Evolutionary conservation across 2,329 filamentous ascomycete species (phyloP), one percentile per base, ranked within the genome.

Genomic region (Capronia coronata): DNA sequence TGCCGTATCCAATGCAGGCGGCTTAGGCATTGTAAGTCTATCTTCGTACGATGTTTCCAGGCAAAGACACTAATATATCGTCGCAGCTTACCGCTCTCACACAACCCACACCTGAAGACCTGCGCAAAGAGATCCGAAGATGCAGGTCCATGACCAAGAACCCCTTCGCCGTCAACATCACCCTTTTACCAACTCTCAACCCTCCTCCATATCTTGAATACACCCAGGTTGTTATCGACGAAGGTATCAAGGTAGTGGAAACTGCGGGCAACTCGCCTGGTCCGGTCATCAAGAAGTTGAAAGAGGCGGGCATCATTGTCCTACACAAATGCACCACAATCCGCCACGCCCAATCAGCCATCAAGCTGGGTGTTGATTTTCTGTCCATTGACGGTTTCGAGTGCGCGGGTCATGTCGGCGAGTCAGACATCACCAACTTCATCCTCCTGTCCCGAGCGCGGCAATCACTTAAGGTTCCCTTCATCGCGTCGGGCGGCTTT

Each of bases 261-360:
- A 95, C 89, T 2, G 89, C 89, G 1, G 89, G 89, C 46, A 94
- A 94, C 74, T 83, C 77, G 62, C 93, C 93, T 0, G 93, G 89
- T 1, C 89, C 90, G 2, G 84, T 98, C 57, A 97, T 98, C 68
- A 76, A 80, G 65, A 80, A 88, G 74, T 78, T 98, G 47, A 98
- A 97, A 73, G 78, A 78, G 54, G 86, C 83, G 4, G 82, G 81
- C 49, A 79, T 80, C 62, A 91, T 79, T 48, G 82, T 98, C 61
- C 74, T 98, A 49, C 93, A 98, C 79, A 98, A 98, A 74, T 97
- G 93, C 75, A 98, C 93, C 7, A 94, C 88, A 3, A 94, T 98
- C 71, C 77, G 89, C 48, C 93, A 98, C 67, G 93, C 93, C 16
- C 80, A 88, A 68, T 89, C 85, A 58, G 93, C 93, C 42, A 78